Evolutionary conservation across 345 rosid species (phyloP).

Genomic region (Sonneratia caseolaris): DNA sequence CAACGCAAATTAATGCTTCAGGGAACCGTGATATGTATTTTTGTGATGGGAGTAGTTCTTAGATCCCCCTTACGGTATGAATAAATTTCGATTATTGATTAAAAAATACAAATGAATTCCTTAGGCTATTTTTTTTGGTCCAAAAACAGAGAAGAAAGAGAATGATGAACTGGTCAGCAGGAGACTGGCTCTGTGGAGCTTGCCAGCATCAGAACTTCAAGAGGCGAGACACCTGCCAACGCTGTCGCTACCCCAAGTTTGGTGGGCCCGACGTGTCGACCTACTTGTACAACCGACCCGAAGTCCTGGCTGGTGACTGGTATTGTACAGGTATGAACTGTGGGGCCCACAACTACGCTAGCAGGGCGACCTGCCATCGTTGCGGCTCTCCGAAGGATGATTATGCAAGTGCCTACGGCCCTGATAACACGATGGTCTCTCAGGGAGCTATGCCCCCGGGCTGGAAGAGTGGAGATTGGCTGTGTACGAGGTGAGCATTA

Average conservation of each 20-base stretch:
- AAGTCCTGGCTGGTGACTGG: conserved; percentile 87
- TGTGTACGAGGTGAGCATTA: conserved; percentile 42
- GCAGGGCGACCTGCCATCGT: conserved; percentile 62
- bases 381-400: conserved; percentile 53
- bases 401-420: conserved; percentile 10
- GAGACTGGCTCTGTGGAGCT: conserved; percentile 40
- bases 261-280: conserved; percentile 37
- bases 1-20: too few relatives aligned
- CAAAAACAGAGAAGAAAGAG: background rate
- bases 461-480: conserved; percentile 97
- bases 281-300: conserved; percentile 21
- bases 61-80: too few relatives aligned
- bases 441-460: conserved; percentile 53
- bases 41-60: too few relatives aligned
- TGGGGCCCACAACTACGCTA: conserved; percentile 88
- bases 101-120: too few relatives aligned
- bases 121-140: too few relatives aligned
- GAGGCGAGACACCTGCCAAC: conserved; percentile 38
- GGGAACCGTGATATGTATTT: too few relatives aligned
- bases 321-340: conserved; percentile 58
- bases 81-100: too few relatives aligned
- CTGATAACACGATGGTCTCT: conserved; percentile 12
- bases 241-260: conserved; percentile 34
- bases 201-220: conserved; percentile 49
- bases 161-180: conserved; percentile 23